A percentile compares a stretch with the other conserved stretches of the same genome.
phyloP scores from a whole-genome alignment of 1,284 basidiomycete species.

The Ceratobasidium sp. region DNA sequence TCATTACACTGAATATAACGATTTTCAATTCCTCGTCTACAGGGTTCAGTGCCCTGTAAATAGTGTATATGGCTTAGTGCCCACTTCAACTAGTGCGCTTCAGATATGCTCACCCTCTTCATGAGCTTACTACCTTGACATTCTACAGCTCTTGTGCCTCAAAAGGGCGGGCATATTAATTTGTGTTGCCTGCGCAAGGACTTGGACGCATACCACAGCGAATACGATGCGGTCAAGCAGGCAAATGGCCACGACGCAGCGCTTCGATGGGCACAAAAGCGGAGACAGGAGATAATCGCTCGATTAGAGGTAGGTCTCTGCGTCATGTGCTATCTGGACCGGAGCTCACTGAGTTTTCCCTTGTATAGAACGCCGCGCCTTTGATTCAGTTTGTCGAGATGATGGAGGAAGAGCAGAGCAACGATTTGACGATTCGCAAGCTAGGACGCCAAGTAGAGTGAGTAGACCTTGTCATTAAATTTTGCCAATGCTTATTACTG shows the following conservation, averaged over 20 bases:
- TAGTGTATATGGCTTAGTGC: background rate
- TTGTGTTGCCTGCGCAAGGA: constrained; percentile 16
- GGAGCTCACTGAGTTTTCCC: background rate
- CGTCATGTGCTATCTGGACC: background rate
- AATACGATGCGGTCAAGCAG: background rate
- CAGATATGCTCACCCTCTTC: too few relatives aligned
- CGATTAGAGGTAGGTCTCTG: background rate
- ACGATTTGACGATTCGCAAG: background rate
- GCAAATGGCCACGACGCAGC: background rate
- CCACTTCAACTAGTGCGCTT: background rate
- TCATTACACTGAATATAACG: background rate
- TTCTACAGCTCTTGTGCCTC: constrained; percentile 1
- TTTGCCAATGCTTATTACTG: background rate
- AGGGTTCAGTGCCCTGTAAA: background rate
- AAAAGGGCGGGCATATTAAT: background rate
- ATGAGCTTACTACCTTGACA: background rate
- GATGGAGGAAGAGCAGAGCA: background rate
- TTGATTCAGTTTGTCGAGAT: background rate
- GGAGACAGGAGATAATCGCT: background rate
- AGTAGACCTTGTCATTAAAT: background rate
- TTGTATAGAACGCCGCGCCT: background rate
- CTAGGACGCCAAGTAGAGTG: background rate
- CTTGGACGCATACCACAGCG: background rate
- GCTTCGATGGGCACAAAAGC: background rate
- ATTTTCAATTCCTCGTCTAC: background rate